Evolutionary conservation across 1,284 basidiomycete species (phyloP).

Genomic region (Wolfiporia cocos): DNA sequence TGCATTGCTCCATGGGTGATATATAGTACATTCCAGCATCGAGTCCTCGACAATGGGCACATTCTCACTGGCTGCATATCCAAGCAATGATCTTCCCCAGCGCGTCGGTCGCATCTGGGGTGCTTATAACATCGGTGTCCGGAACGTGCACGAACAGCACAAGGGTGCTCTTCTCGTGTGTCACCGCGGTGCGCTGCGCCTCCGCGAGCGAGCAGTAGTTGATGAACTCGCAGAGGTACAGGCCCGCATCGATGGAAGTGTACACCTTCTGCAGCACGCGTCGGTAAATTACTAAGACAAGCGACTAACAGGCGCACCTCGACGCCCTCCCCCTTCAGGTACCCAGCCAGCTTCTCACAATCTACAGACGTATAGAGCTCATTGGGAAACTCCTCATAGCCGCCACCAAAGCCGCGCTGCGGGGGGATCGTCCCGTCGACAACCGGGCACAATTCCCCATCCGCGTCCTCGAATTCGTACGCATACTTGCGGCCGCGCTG

Average conservation of each 20-base stretch:
- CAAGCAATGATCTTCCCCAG: conserved; percentile 51
- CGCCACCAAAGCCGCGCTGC: conserved; percentile 33
- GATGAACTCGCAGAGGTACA: conserved; percentile 29
- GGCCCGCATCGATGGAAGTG: conserved; percentile 19
- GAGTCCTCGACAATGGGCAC: too few relatives aligned
- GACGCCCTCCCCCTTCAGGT: conserved; percentile 7
- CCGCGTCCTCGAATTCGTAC: conserved; percentile 55
- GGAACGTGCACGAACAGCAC: conserved; percentile 68
- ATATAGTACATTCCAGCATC: too few relatives aligned
- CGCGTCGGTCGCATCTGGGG: conserved; percentile 56
- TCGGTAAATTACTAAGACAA: neutral
- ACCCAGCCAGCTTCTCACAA: conserved; percentile 23
- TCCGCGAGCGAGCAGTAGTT: conserved; percentile 28
- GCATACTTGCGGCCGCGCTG: conserved; percentile 51
- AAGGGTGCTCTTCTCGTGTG: conserved; percentile 10
- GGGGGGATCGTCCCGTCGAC: conserved; percentile 25
- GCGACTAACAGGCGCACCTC: conserved; percentile 2
- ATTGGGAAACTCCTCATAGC: conserved; percentile 31
- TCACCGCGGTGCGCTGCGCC: conserved; percentile 11
- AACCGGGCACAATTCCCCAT: conserved; percentile 42
- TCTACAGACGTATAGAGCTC: conserved; percentile 33
- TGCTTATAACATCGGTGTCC: conserved; percentile 49
- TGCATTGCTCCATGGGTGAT: too few relatives aligned
- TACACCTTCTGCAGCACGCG: conserved; percentile 2
- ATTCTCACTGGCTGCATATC: conserved; percentile 36